A percentile compares a stretch with the other conserved stretches of the same genome.
Evolutionary conservation across 352 stramenopile genomes (phyloP).

Genomic region (Phytophthora vignae): DNA sequence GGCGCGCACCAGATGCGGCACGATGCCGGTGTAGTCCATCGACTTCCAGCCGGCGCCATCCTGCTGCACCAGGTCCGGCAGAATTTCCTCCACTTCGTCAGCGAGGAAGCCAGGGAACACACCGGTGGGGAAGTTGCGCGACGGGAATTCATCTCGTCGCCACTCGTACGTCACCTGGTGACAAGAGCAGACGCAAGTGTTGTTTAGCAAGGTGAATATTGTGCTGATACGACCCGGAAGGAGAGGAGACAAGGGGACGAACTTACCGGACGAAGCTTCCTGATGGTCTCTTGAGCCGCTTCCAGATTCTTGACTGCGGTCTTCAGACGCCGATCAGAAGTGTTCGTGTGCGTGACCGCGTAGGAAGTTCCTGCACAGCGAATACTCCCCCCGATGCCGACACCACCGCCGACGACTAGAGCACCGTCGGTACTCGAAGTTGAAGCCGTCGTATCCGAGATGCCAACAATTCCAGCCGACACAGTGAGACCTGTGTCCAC

Average conservation of each 20-base stretch:
- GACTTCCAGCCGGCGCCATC: constrained; percentile 61
- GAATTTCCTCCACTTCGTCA: constrained; percentile 65
- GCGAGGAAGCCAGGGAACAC: constrained; percentile 65
- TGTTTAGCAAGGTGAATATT: background rate
- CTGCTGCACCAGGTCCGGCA: constrained; percentile 62
- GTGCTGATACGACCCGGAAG: background rate
- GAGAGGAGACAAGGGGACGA: background rate
- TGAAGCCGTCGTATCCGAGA: constrained; percentile 35
- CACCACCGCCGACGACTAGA: constrained; percentile 50
- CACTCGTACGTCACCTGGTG: constrained; percentile 65
- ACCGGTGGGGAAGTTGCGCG: constrained; percentile 46
- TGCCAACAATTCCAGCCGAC: constrained; percentile 23
- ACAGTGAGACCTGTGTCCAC: constrained; percentile 29
- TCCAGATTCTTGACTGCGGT: constrained; percentile 33
- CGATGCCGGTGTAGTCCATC: constrained; percentile 65
- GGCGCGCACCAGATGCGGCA: constrained; percentile 61
- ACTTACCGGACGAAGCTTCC: constrained; percentile 51
- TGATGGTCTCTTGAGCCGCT: constrained; percentile 35
- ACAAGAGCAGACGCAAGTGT: constrained; percentile 4
- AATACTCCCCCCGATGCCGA: constrained; percentile 40
- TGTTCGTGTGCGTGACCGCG: constrained; percentile 1
- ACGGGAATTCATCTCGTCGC: constrained; percentile 52
- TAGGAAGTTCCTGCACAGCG: constrained; percentile 34
- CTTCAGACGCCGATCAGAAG: constrained; percentile 59
- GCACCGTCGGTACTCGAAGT: constrained; percentile 31